Evolutionary conservation across 2,329 filamentous ascomycete species (phyloP).

Genomic region (Fusarium papillatum): DNA sequence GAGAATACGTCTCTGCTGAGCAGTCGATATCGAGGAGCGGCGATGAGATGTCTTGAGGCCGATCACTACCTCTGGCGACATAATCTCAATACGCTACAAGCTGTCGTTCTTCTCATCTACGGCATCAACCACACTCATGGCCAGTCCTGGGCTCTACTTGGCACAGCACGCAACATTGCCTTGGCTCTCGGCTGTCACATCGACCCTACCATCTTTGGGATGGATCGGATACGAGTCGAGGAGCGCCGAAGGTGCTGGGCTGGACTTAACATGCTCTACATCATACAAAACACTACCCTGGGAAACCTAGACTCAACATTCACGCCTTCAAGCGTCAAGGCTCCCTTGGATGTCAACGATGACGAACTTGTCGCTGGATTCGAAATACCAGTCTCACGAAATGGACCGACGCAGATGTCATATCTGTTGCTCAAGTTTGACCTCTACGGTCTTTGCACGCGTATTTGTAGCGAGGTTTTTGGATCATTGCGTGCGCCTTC

Average conservation of each 20-base stretch:
- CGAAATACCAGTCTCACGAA: neutral
- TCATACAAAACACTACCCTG: conserved; percentile 30
- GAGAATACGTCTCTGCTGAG: conserved; percentile 21
- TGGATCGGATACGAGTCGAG: conserved; percentile 18
- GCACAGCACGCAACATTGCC: conserved; percentile 22
- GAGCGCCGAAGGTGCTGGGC: conserved; percentile 32
- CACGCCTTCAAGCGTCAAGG: neutral
- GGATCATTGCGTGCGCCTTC: neutral
- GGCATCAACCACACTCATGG: conserved; percentile 34
- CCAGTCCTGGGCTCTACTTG: conserved; percentile 29
- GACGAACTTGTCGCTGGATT: neutral
- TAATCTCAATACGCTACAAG: conserved; percentile 22
- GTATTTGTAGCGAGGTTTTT: neutral
- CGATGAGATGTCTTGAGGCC: conserved; percentile 27
- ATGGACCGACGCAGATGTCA: neutral
- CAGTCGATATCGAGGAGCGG: conserved; percentile 17
- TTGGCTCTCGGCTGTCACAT: conserved; percentile 25
- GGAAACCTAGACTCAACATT: conserved; percentile 18
- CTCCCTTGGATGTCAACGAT: neutral
- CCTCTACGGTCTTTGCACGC: neutral
- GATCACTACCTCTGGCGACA: conserved; percentile 30
- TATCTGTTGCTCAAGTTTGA: neutral
- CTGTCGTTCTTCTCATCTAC: conserved; percentile 22
- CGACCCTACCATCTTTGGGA: conserved; percentile 16
- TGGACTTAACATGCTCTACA: conserved; percentile 29